These are phyloP conservation scores for Cercospora sojina DNA, from an alignment of 2,329 filamentous ascomycete species.

Conservation along the genomic window DNA sequence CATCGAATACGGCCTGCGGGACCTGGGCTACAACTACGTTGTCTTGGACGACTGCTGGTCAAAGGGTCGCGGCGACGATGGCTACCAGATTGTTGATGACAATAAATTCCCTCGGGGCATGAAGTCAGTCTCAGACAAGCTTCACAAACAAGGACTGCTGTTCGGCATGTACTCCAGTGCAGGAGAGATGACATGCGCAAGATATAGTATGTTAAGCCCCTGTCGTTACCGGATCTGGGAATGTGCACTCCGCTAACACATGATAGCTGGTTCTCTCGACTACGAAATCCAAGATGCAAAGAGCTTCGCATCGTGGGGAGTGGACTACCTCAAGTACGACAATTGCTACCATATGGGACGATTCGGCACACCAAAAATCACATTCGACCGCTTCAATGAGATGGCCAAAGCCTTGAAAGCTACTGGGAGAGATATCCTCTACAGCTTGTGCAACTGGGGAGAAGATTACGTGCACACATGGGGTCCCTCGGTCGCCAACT, in stretches of 20 bases:
- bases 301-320: constrained; percentile 58
- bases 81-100: neutral
- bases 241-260: neutral
- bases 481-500: neutral
- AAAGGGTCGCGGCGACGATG: neutral
- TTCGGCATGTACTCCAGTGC: constrained; percentile 63
- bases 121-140: constrained; percentile 9
- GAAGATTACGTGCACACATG: neutral
- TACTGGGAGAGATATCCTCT: neutral
- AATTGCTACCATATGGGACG: neutral
- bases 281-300: constrained; percentile 59
- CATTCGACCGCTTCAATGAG: neutral
- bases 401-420: neutral
- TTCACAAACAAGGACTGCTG: constrained; percentile 53
- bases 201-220: constrained; percentile 48
- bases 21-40: neutral
- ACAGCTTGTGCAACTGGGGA: neutral
- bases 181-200: constrained; percentile 46
- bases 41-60: neutral
- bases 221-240: too few species aligned
- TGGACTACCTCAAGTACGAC: constrained; percentile 55
- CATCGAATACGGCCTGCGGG: neutral
- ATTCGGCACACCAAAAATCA: neutral
- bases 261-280: constrained; percentile 48
- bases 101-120: neutral